phyloP scores from a whole-genome alignment of 2,329 filamentous ascomycete genomes.

The Colletotrichum chlorophyti region DNA sequence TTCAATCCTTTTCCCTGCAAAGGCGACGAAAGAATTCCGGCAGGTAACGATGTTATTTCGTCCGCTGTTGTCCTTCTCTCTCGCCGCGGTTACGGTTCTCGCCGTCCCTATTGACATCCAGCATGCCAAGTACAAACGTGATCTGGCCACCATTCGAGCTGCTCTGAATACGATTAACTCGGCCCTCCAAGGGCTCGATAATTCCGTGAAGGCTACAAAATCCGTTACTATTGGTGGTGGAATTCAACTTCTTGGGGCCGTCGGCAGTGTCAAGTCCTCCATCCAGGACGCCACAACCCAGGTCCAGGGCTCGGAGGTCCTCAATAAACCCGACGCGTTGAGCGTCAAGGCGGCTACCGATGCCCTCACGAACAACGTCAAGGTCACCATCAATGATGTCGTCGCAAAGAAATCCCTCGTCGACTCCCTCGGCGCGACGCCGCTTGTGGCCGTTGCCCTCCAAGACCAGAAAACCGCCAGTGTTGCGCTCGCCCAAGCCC shows the following conservation, averaged over 20 bases:
- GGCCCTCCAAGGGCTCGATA: slow-evolving; percentile 17
- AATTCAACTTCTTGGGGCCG: slow-evolving; percentile 2
- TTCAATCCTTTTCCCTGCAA: slow-evolving; percentile 5
- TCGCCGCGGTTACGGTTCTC: slow-evolving; percentile 1
- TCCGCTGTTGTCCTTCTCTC: not conserved
- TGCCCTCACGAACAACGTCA: slow-evolving; percentile 24
- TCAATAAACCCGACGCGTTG: not conserved
- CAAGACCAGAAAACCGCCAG: slow-evolving; percentile 22
- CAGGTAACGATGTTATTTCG: slow-evolving; percentile 14
- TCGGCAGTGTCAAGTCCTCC: not conserved
- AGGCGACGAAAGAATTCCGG: not conserved
- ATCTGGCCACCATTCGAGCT: slow-evolving; percentile 9
- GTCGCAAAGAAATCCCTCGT: slow-evolving; percentile 18
- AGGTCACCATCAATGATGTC: slow-evolving; percentile 23
- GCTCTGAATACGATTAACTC: slow-evolving; percentile 22
- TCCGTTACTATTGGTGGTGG: not conserved
- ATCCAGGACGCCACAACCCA: slow-evolving; percentile 20
- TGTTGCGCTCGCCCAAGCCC: slow-evolving; percentile 14
- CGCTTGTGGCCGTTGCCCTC: slow-evolving; percentile 23
- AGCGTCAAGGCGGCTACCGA: slow-evolving; percentile 23
- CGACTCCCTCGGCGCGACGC: slow-evolving; percentile 18
- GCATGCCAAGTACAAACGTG: slow-evolving; percentile 2
- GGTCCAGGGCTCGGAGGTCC: slow-evolving; percentile 1
- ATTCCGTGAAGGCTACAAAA: slow-evolving; percentile 11
- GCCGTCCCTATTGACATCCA: slow-evolving; percentile 8